Base-by-base conservation (phyloP, 352 stramenopile species). In the Blastocystis hominis region DNA sequence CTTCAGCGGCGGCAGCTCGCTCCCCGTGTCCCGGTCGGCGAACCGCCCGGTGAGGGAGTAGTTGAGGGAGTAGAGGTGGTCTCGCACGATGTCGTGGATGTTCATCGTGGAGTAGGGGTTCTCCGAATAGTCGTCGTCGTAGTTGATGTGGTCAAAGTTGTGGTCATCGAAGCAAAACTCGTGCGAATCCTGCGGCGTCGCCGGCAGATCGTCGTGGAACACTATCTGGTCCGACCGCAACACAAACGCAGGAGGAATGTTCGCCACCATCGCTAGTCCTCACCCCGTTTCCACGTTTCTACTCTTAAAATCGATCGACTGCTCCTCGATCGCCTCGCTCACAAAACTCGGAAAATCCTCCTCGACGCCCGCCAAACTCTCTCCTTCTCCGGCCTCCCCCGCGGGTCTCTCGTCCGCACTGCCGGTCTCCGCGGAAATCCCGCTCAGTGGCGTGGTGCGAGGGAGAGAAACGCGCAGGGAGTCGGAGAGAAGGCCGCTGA, bases 101-200 rank as follows among this genome's bases (percentile, higher is more conserved):
- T 84, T 84, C 20, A 13, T 17, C 17, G 72, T 84, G 3, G 47
- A 66, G 38, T 84, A 84, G 0, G 72, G 72, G 50, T 84, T 84
- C 30, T 84, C 72, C 7, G 34, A 66, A 10, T 66, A 53, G 56
- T 84, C 72, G 40, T 64, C 72, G n/a, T 84, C 72, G 20, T 66
- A 66, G 44, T 24, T 69, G 7, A 84, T 53, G 13, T 66, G 13
- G 17, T 59, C 72, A 17, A 66, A 84, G 50, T 84, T 84, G 55
- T 84, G 72, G 34, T 84, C 72, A 44, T 84, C 72, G 44, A 68
- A 84, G 50, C 72, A 84, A 34, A 84, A 84, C 24, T 54, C 40
- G 0, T 40, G 4, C 3, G 17, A 56, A 13, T 40, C 36, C 10
- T n/a, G n/a, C 5, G 70, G 70, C 2, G 72, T 50, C 24, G 20